phyloP scores from a whole-genome alignment of 306 rosid species.

The Gillenia trifoliata region DNA sequence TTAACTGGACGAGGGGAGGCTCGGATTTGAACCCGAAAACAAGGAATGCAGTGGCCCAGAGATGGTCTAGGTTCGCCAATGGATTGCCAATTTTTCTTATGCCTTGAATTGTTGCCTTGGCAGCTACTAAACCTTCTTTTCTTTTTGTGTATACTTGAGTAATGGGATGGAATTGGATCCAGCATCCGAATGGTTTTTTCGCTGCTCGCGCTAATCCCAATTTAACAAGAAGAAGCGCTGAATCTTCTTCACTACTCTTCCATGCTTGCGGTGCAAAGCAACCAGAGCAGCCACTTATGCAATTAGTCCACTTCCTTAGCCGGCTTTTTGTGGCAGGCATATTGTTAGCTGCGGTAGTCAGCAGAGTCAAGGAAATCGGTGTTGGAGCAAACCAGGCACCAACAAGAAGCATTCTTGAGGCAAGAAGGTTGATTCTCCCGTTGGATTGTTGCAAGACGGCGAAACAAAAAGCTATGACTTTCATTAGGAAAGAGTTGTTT shows the following conservation, averaged over 20 bases:
- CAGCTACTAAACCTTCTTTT: slow-evolving; percentile 63
- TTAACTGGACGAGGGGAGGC: slow-evolving; percentile 60
- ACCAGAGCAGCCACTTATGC: slow-evolving; percentile 32
- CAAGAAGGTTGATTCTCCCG: slow-evolving; percentile 41
- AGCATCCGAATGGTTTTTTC: slow-evolving; percentile 43
- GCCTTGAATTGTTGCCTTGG: slow-evolving; percentile 63
- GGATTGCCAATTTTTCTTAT: slow-evolving; percentile 50
- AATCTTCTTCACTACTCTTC: slow-evolving; percentile 65
- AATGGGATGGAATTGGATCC: slow-evolving; percentile 81
- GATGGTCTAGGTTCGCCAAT: slow-evolving; percentile 52
- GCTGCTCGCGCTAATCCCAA: slow-evolving; percentile 60
- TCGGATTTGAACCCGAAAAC: slow-evolving; percentile 88
- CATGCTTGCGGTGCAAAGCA: slow-evolving; percentile 56
- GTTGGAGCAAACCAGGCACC: slow-evolving; percentile 75
- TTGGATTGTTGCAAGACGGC: slow-evolving; percentile 44
- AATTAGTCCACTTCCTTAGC: slow-evolving; percentile 53
- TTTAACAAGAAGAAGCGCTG: slow-evolving; percentile 59
- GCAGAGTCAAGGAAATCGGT: slow-evolving; percentile 50
- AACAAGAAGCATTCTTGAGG: slow-evolving; percentile 68
- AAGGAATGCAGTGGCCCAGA: slow-evolving; percentile 85
- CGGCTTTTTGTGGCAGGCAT: slow-evolving; percentile 36
- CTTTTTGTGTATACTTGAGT: slow-evolving; percentile 52
- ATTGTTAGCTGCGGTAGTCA: slow-evolving; percentile 52
- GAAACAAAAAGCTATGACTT: slow-evolving; percentile 54
- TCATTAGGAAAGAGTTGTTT: slow-evolving; percentile 69